These are phyloP conservation scores for Blastocystis hominis DNA, from an alignment of 352 stramenopile genomes.

Conservation along the genomic window DNA sequence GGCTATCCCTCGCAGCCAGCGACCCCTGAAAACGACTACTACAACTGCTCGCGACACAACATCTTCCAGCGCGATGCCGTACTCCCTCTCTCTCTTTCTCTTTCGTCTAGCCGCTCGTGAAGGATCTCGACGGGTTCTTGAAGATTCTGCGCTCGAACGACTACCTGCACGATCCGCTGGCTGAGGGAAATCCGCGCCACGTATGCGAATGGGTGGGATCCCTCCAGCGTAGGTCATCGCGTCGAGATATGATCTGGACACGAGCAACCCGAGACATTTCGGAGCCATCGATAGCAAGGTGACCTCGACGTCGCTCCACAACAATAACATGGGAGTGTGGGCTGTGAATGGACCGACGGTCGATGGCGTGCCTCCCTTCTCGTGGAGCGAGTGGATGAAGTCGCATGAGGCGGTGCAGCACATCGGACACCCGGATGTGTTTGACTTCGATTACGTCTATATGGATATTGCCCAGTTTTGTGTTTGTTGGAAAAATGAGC, in stretches of 20 bases:
- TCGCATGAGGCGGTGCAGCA: constrained; percentile 33
- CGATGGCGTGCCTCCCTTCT: constrained; percentile 66
- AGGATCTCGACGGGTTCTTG: constrained; percentile 66
- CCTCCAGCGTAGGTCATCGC: constrained; percentile 63
- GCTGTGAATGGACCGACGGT: constrained; percentile 68
- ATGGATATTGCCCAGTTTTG: background rate
- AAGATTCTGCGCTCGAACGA: constrained; percentile 69
- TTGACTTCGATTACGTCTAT: constrained; percentile 56
- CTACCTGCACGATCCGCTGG: constrained; percentile 66
- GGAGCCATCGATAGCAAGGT: constrained; percentile 72
- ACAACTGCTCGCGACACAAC: constrained; percentile 58
- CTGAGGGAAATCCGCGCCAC: constrained; percentile 63
- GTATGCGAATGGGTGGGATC: background rate
- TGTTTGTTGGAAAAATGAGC: background rate
- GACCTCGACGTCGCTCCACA: constrained; percentile 62
- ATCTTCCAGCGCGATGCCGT: constrained; percentile 39
- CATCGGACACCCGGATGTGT: constrained; percentile 35
- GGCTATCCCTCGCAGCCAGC: constrained; percentile 64
- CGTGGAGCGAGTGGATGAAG: constrained; percentile 64
- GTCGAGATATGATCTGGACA: constrained; percentile 68
- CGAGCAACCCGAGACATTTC: constrained; percentile 62
- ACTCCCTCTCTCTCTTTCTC: constrained; percentile 63
- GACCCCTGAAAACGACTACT: constrained; percentile 25
- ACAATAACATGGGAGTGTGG: constrained; percentile 64
- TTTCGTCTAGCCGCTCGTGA: constrained; percentile 64